Evolutionary conservation across 2,329 filamentous ascomycete species (phyloP).

Genomic region (Penicillium sp.): DNA sequence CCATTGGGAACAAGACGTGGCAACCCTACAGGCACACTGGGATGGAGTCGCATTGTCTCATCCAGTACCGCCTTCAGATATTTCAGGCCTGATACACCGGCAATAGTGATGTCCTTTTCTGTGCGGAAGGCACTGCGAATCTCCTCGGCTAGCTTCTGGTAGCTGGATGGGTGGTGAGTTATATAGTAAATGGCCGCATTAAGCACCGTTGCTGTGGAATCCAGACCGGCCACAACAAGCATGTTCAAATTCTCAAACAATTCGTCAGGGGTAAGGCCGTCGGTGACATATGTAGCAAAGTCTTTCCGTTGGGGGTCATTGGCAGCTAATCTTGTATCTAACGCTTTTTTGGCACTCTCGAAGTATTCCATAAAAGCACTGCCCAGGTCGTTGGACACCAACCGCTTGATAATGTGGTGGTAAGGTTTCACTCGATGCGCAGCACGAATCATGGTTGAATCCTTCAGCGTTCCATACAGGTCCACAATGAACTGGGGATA

Average conservation of each 20-base stretch:
- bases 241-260: constrained; percentile 8
- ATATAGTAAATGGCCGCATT: constrained; percentile 4
- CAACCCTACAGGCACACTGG: constrained; percentile 6
- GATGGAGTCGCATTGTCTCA: constrained; percentile 8
- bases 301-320: not conserved
- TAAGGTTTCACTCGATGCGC: constrained; percentile 10
- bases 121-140: not conserved
- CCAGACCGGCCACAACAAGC: not conserved
- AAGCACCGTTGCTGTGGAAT: not conserved
- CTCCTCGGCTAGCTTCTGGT: constrained; percentile 1
- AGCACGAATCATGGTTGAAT: constrained; percentile 4
- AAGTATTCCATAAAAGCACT: not conserved
- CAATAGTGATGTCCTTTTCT: constrained; percentile 8
- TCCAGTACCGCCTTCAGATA: constrained; percentile 7
- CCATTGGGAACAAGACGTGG: constrained; percentile 2
- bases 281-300: not conserved
- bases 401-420: not conserved
- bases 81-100: not conserved
- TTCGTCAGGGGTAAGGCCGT: constrained; percentile 6
- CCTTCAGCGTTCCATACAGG: constrained; percentile 12
- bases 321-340: not conserved
- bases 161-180: not conserved
- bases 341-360: not conserved
- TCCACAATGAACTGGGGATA: constrained; percentile 29
- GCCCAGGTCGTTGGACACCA: not conserved